Base-by-base conservation (phyloP, 1,139 yeast species). In the Scheffersomyces quercinus region DNA sequence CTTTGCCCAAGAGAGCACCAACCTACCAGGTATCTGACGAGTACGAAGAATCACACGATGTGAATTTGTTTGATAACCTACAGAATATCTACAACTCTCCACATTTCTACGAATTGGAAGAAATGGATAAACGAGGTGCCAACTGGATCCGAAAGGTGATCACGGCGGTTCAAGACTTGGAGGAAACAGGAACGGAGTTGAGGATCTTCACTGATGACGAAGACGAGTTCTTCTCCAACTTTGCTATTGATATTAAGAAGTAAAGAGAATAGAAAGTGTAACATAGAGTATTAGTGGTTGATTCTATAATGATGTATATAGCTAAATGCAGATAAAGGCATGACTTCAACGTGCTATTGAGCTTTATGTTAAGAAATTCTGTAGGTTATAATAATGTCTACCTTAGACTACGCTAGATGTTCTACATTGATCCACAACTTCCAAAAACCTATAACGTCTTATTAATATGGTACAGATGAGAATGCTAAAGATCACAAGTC, bases 111-210 rank as follows among this genome's bases (percentile, higher is more conserved):
- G 77, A 68, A 39, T 61, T 65, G 47, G 70, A 70, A 45, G 72
- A 69, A 38, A 60, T 62, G 39, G 85, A 81, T 56, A 67, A 60
- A 41, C 68, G 60, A 40, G 82, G 81, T 1, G 77, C 78, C 1
- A 50, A 62, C 24, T 81, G 85, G 83, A 68, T 74, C 29, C 67
- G 66, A 36, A 64, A 81, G 45, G 67, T 76, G 2, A 56, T 69
- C 15, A 52, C 60, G 3, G 72, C 77, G 2, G 49, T 71, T 11
- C 62, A 65, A 36, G 59, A 53, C 14, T 62, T 81, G 37, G 75
- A 76, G 11, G 68, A 67, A n/a, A 58, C 68, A 4, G 53, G 59
- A n/a, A 67, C 75, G 1, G 62, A 59, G 44, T 51, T 74, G n/a
- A 53, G 58, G 29, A 58, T 74, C 39, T 73, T 74, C 51, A 58